A percentile compares a stretch with the other conserved stretches of the same genome.
Conservation (phyloP, 768 basidiomycete species). For the Exidia glandulosa region DNA sequence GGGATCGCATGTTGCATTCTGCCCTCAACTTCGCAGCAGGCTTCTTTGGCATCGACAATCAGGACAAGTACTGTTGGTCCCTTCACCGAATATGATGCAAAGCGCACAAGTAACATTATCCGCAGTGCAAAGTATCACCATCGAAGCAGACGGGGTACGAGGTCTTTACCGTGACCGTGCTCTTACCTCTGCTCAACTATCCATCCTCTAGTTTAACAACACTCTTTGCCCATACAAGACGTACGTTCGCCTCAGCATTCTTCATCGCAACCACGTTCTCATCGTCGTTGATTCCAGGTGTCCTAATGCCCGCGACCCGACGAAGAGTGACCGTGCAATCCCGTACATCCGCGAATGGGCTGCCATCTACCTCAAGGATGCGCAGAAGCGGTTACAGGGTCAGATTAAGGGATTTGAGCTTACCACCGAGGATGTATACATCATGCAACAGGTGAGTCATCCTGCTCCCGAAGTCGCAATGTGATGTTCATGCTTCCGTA, state of each 20-base stretch:
- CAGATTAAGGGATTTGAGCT: slow-evolving; percentile 53
- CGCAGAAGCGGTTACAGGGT: slow-evolving; percentile 46
- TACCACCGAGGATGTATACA: slow-evolving; percentile 56
- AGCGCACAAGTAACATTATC: not conserved
- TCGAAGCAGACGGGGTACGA: slow-evolving; percentile 26
- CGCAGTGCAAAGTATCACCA: slow-evolving; percentile 26
- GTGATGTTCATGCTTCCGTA: not conserved
- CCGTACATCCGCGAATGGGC: slow-evolving; percentile 59
- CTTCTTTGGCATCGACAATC: slow-evolving; percentile 38
- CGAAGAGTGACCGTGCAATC: slow-evolving; percentile 45
- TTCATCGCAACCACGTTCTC: not conserved
- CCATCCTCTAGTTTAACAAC: slow-evolving; percentile 53
- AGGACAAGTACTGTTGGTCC: slow-evolving; percentile 27
- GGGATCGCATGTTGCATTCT: slow-evolving; percentile 41
- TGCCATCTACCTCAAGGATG: slow-evolving; percentile 55
- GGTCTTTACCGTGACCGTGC: not conserved
- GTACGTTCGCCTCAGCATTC: slow-evolving; percentile 21
- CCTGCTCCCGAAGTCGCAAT: not conserved
- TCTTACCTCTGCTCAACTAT: not conserved
- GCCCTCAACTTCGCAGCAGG: slow-evolving; percentile 43
- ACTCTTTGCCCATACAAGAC: slow-evolving; percentile 80
- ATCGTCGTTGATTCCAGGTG: slow-evolving; percentile 33
- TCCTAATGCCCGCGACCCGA: slow-evolving; percentile 39
- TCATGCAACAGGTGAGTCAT: slow-evolving; percentile 48
- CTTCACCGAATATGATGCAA: not conserved